Conservation (phyloP, 768 basidiomycete genomes). For the Exidia glandulosa region DNA sequence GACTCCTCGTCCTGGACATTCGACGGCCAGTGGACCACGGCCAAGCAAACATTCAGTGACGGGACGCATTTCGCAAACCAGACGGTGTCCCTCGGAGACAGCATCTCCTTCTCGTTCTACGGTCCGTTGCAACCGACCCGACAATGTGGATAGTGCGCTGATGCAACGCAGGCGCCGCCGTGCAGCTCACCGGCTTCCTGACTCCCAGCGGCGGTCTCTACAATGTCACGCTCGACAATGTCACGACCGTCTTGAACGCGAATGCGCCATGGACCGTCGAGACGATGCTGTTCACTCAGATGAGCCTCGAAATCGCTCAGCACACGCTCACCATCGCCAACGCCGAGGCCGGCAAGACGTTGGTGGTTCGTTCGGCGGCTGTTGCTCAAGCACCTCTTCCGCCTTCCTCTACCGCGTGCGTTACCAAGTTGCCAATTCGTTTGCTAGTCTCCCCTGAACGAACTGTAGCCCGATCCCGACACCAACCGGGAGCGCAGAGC, state of each 20-base stretch:
- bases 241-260: slow-evolving; percentile 36
- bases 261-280: slow-evolving; percentile 15
- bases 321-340: slow-evolving; percentile 52
- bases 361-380: slow-evolving; percentile 44
- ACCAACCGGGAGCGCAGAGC: background rate
- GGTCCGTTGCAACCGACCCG: slow-evolving; percentile 26
- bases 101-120: slow-evolving; percentile 30
- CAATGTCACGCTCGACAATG: slow-evolving; percentile 43
- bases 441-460: too few relatives aligned
- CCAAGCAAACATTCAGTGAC: slow-evolving; percentile 4
- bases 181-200: slow-evolving; percentile 49
- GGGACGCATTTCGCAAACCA: slow-evolving; percentile 6
- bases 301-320: slow-evolving; percentile 41
- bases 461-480: background rate
- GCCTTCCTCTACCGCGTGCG: background rate
- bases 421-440: background rate
- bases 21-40: slow-evolving; percentile 41
- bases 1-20: slow-evolving; percentile 39
- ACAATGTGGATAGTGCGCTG: background rate
- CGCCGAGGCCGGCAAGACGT: slow-evolving; percentile 29
- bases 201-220: slow-evolving; percentile 49
- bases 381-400: slow-evolving; percentile 11
- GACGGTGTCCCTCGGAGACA: slow-evolving; percentile 34
- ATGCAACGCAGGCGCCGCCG: slow-evolving; percentile 39
- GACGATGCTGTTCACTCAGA: slow-evolving; percentile 48